A percentile compares a stretch with the other conserved stretches of the same genome.
These are phyloP conservation scores for Eucalyptus caleyi DNA, from an alignment of 345 rosid genomes.

Conservation along the genomic window DNA sequence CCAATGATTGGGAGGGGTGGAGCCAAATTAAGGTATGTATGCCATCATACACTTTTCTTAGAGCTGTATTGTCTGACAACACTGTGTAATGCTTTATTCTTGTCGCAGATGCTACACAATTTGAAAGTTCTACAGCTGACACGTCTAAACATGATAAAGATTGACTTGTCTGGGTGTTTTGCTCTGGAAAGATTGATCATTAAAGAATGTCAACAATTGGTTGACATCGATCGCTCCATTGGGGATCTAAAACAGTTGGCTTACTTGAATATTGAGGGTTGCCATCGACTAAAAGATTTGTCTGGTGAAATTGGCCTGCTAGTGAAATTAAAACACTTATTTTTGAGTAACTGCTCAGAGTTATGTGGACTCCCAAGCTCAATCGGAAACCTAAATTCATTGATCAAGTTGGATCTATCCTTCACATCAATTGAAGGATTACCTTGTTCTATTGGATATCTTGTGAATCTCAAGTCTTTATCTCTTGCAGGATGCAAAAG, in stretches of 20 bases:
- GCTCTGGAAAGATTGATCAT: neutral
- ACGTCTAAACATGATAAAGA: neutral
- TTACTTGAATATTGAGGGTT: neutral
- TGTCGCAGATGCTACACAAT: neutral
- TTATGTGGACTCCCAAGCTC: neutral
- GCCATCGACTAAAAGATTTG: fast-evolving
- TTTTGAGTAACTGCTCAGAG: neutral
- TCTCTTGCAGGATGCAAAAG: neutral
- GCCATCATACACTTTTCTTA: neutral
- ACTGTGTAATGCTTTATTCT: neutral
- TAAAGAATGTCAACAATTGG: neutral
- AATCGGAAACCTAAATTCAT: neutral
- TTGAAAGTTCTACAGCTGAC: neutral
- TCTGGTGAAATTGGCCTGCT: neutral
- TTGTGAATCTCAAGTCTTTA: neutral
- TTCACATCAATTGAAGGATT: neutral
- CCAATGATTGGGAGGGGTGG: neutral
- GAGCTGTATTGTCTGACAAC: fast-evolving
- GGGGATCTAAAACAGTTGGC: neutral
- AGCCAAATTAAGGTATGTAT: neutral
- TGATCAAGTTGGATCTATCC: neutral
- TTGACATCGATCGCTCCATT: neutral
- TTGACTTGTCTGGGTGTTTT: neutral
- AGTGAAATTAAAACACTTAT: neutral
- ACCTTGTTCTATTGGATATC: neutral